Evolutionary conservation across 2,329 filamentous ascomycete species (phyloP).

Genomic region (Curvularia sp.): DNA sequence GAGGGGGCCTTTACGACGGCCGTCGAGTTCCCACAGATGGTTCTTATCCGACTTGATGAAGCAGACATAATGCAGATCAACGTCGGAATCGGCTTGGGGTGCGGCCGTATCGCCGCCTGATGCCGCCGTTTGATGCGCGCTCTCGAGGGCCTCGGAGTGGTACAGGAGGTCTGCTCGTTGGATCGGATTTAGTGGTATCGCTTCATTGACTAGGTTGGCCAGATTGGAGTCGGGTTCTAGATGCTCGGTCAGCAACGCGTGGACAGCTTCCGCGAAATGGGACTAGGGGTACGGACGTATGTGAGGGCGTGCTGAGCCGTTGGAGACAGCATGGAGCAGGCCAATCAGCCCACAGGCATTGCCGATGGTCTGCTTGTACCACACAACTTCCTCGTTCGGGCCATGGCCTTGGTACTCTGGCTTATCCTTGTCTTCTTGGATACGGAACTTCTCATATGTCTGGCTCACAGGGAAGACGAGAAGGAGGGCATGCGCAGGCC

Average conservation of each 20-base stretch:
- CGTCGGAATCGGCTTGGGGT: conserved; percentile 76
- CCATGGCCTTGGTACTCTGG: conserved; percentile 73
- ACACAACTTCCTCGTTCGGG: conserved; percentile 76
- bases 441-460: conserved; percentile 78
- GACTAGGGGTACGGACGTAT: conserved; percentile 34
- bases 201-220: conserved; percentile 69
- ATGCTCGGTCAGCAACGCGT: conserved; percentile 22
- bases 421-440: conserved; percentile 71
- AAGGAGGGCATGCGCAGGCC: conserved; percentile 85
- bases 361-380: conserved; percentile 95
- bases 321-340: conserved; percentile 81
- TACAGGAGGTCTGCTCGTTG: conserved; percentile 79
- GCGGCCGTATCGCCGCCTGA: conserved; percentile 78
- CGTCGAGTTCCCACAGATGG: conserved; percentile 80
- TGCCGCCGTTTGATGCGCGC: conserved; percentile 80
- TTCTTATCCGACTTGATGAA: conserved; percentile 81
- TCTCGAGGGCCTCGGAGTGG: conserved; percentile 74
- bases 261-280: neutral
- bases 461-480: conserved; percentile 88
- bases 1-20: conserved; percentile 73
- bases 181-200: conserved; percentile 71
- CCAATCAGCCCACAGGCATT: conserved; percentile 96
- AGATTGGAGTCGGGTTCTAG: conserved; percentile 63
- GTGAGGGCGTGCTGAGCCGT: conserved; percentile 69
- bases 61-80: conserved; percentile 96